Evolutionary conservation across 768 basidiomycete genomes (phyloP), one percentile per base, ranked within the genome.

Genomic region (Calvatia gigantea): DNA sequence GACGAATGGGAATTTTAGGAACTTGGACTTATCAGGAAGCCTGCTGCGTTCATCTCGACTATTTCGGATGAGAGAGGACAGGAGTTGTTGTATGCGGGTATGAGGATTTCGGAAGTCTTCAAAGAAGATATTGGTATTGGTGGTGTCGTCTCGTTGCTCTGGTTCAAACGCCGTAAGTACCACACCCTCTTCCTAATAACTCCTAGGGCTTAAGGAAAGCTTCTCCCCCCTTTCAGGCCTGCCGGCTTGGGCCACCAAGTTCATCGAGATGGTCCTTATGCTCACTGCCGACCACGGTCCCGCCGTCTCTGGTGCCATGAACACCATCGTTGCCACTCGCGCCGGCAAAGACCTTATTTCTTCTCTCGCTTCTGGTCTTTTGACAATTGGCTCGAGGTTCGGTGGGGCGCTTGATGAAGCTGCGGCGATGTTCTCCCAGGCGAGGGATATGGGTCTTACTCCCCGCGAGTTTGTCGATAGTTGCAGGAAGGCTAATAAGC

Each of bases 261-360:
- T 99, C 81, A 87, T 99, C 70, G 96, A 99, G 80, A 99, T 98
- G 97, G 94, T 98, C 51, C 83, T 99, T 70, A 96, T 97, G 92
- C 81, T 99, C 62, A 99, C 96, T 11, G 96, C 96, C 60, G 96
- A 99, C 73, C 96, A 98, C 75, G 94, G 94, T 66, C 94, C 94
- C 6, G 94, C 94, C 54, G 94, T 97, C n/a, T 95, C 93, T 70
- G 94, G 79, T 74, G 96, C 96, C 19, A 99, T 99, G 96, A 99
- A 97, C 81, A 97, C 96, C 60, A 98, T 99, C 69, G 95, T 99
- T 69, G 94, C 96, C 17, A 88, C 94, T 32, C 96, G 96, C 75
- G 96, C 96, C n/a, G 96, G 96, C 70, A 98, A 98, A 77, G 96
- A 99, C 70, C 75, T 98, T 64, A 94, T 99, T 69, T 98, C 95